Percentiles rank a stretch among this genome's conserved stretches.
phyloP scores from a whole-genome alignment of 2,329 filamentous ascomycete genomes.

The Neonectria coccinea region DNA sequence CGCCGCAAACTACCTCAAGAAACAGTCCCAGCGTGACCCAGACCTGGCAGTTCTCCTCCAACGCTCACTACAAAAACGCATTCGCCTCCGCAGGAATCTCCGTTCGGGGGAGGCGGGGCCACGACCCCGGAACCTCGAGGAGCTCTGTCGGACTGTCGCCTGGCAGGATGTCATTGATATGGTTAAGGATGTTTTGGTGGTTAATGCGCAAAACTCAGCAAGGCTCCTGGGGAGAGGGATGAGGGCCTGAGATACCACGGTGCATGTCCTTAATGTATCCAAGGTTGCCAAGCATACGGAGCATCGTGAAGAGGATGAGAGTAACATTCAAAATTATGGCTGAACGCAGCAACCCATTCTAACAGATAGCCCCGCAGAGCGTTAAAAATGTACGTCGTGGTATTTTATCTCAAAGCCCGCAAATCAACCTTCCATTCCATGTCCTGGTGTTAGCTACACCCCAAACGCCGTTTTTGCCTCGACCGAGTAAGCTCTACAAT shows the following conservation, averaged over 20 bases:
- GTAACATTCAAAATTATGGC: neutral
- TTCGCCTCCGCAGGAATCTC: constrained; percentile 27
- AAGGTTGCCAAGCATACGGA: neutral
- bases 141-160: constrained; percentile 48
- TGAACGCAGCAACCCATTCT: neutral
- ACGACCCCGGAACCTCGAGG: constrained; percentile 46
- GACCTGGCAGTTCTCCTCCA: constrained; percentile 51
- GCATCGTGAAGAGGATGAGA: neutral
- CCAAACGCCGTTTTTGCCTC: constrained; percentile 32
- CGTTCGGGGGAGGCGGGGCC: constrained; percentile 9
- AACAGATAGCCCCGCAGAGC: neutral
- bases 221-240: constrained; percentile 31
- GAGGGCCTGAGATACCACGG: neutral
- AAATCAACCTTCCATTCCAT: constrained; percentile 30
- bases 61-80: constrained; percentile 44
- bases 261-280: neutral
- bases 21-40: constrained; percentile 52
- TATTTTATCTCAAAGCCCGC: constrained; percentile 33
- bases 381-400: constrained; percentile 28
- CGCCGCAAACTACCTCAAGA: constrained; percentile 49
- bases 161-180: constrained; percentile 52
- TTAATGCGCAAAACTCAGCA: constrained; percentile 36
- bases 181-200: constrained; percentile 48
- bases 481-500: constrained; percentile 9
- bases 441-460: constrained; percentile 25